These are phyloP conservation scores for Chimonanthus salicifolius DNA, from an alignment of 164 flowering plant species.

Conservation along the genomic window DNA sequence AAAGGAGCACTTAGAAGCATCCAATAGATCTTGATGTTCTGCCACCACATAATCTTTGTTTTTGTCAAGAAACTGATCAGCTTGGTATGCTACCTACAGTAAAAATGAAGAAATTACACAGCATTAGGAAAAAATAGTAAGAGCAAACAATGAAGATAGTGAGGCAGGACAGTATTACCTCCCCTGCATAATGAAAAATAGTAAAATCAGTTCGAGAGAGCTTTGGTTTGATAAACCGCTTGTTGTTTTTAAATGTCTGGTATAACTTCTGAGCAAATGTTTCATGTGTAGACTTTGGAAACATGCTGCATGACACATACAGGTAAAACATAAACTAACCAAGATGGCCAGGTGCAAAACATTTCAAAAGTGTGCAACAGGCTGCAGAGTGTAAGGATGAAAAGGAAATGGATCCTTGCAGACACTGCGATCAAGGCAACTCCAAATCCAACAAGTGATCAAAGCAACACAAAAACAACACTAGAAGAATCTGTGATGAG, in stretches of 20 bases:
- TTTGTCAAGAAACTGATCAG: slow-evolving; percentile 85
- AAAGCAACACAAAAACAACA: neutral
- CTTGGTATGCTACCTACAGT: slow-evolving; percentile 67
- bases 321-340: slow-evolving; percentile 3
- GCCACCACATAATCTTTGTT: slow-evolving; percentile 98
- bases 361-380: neutral
- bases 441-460: neutral
- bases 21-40: slow-evolving; percentile 84
- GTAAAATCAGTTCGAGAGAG: slow-evolving; percentile 92
- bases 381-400: neutral
- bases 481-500: neutral
- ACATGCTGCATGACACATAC: slow-evolving; percentile 64
- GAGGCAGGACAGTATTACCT: slow-evolving; percentile 38
- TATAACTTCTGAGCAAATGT: slow-evolving; percentile 97
- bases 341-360: neutral
- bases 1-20: slow-evolving; percentile 73
- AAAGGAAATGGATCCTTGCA: neutral
- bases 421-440: neutral
- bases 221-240: slow-evolving; percentile 93
- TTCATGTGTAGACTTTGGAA: slow-evolving; percentile 97
- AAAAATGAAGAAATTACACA: slow-evolving; percentile 2
- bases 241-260: slow-evolving; percentile 74
- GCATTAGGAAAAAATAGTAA: neutral
- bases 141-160: neutral
- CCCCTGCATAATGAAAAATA: slow-evolving; percentile 93